Conservation (phyloP, 805 yeast genomes). For the Metschnikowia lunata region DNA sequence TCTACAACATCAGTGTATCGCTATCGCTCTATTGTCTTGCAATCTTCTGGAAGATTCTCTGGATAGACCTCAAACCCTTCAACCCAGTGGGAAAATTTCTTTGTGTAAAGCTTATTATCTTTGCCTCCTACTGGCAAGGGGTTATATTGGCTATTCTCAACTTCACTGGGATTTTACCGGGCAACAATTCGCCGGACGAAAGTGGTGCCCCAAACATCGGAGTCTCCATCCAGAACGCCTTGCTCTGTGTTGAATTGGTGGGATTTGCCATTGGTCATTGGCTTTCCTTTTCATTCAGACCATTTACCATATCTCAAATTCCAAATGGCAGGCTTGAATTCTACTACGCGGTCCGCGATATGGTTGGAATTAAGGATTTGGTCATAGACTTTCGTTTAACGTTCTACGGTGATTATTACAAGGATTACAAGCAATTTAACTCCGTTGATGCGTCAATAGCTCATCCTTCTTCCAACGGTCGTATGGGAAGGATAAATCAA, state of each 20-base stretch:
- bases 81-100: constrained; percentile 90
- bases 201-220: constrained; percentile 40
- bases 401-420: constrained; percentile 63
- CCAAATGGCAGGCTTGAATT: constrained; percentile 68
- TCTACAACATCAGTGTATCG: constrained; percentile 78
- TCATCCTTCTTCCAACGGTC: constrained; percentile 61
- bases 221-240: constrained; percentile 66
- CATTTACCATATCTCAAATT: constrained; percentile 55
- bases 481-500: constrained; percentile 67
- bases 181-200: constrained; percentile 21
- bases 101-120: constrained; percentile 88
- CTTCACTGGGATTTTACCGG: constrained; percentile 44
- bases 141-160: constrained; percentile 51
- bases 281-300: constrained; percentile 74
- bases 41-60: constrained; percentile 88
- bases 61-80: constrained; percentile 68
- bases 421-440: constrained; percentile 76
- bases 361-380: constrained; percentile 73
- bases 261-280: constrained; percentile 88
- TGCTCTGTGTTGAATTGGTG: constrained; percentile 78
- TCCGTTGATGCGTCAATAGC: constrained; percentile 67
- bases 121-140: constrained; percentile 99
- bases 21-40: constrained; percentile 81
- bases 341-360: constrained; percentile 66
- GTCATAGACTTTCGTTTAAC: constrained; percentile 73